Percentiles rank a stretch among this genome's conserved stretches.
phyloP scores from a whole-genome alignment of 2,329 filamentous ascomycete genomes.

The Emmonsiellopsis sp. region DNA sequence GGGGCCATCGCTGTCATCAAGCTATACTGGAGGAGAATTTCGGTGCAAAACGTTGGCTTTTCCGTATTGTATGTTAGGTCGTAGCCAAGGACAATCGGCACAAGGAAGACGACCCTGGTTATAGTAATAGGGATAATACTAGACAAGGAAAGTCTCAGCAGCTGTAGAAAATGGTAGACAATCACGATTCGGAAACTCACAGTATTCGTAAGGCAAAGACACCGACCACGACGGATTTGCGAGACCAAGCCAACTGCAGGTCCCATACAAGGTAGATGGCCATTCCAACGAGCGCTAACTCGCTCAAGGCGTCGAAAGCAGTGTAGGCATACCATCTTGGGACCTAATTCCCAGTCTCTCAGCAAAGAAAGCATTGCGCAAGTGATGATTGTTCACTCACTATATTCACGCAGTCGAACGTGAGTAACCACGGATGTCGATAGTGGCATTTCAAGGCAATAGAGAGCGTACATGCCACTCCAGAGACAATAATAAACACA shows the following conservation, averaged over 20 bases:
- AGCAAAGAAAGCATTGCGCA: neutral
- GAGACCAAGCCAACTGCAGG: slow-evolving; percentile 26
- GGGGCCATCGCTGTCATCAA: slow-evolving; percentile 34
- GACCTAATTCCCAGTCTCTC: neutral
- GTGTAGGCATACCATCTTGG: slow-evolving; percentile 29
- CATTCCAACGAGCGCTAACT: slow-evolving; percentile 21
- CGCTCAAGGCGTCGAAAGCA: slow-evolving; percentile 29
- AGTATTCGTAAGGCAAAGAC: slow-evolving; percentile 29
- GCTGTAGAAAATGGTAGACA: neutral
- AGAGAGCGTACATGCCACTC: slow-evolving; percentile 14
- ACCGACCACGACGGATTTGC: slow-evolving; percentile 24
- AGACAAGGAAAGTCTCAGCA: neutral
- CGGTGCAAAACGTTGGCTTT: slow-evolving; percentile 25
- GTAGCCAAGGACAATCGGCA: slow-evolving; percentile 13
- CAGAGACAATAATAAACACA: slow-evolving; percentile 12
- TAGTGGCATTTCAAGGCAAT: slow-evolving; percentile 12
- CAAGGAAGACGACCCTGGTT: slow-evolving; percentile 25
- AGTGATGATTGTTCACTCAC: neutral
- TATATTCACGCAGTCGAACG: slow-evolving; percentile 3
- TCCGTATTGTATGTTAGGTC: slow-evolving; percentile 25
- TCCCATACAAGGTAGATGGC: slow-evolving; percentile 26
- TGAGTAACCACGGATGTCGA: slow-evolving; percentile 4
- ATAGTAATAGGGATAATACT: slow-evolving; percentile 25
- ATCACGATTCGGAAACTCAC: slow-evolving; percentile 14
- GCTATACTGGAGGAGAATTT: slow-evolving; percentile 31